Evolutionary conservation across 169 alveolate species (phyloP).

Genomic region (Plasmodium knowlesi): DNA sequence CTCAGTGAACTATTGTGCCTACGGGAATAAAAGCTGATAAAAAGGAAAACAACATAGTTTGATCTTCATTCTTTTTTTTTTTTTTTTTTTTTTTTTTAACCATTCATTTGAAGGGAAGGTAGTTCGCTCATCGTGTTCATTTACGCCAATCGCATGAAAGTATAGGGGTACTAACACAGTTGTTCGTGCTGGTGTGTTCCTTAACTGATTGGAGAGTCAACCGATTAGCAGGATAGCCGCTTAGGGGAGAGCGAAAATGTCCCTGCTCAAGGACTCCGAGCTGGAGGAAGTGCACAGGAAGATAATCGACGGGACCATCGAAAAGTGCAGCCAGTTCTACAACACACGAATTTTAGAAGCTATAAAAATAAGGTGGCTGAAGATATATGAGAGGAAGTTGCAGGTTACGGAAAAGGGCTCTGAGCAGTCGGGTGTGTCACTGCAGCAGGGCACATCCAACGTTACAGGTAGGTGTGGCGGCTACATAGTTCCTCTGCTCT

Average conservation of each 20-base stretch:
- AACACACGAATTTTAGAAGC: constrained; percentile 56
- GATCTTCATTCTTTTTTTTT: too few relatives aligned
- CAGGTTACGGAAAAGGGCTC: not conserved
- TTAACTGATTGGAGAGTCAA: not conserved
- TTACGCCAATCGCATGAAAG: not conserved
- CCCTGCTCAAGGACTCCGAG: constrained; percentile 32
- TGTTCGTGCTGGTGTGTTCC: not conserved
- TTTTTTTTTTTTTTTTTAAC: not conserved
- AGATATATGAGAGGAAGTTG: constrained; percentile 43
- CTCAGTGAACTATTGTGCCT: not conserved
- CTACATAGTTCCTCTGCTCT: not conserved
- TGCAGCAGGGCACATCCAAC: not conserved
- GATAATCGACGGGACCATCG: constrained; percentile 51
- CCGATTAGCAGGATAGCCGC: not conserved
- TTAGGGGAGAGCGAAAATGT: constrained; percentile 3
- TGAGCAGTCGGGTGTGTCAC: not conserved
- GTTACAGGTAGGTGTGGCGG: not conserved
- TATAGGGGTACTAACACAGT: not conserved
- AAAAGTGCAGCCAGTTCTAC: constrained; percentile 54
- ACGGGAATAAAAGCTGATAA: not conserved
- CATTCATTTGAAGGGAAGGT: not conserved
- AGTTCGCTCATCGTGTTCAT: not conserved
- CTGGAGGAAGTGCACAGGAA: constrained; percentile 47
- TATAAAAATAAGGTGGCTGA: constrained; percentile 43
- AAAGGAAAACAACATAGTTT: not conserved